Base-by-base conservation (phyloP, 768 basidiomycete genomes). In the Tulasnella sp. region DNA sequence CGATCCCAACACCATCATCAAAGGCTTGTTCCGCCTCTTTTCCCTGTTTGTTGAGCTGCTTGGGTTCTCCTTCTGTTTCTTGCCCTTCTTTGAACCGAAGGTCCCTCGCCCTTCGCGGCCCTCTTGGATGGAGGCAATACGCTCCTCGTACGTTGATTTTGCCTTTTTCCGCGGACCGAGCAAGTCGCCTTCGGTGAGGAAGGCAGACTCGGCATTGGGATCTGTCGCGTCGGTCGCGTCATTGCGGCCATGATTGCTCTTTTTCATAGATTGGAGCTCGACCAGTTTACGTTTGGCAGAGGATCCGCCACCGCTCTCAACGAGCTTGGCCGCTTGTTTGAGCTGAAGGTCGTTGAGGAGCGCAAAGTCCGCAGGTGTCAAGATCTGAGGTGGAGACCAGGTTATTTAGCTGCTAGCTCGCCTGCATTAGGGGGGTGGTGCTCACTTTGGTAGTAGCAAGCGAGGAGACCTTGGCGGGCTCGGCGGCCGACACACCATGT, bases 321-420 rank as follows among this genome's bases (percentile, higher is more conserved):
- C 83, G 0, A 81, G 82, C 60, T 82, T 78, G 15, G 78, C 74
- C 17, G 88, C 88, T 0, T 85, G 88, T 72, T 90, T 78, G 51
- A 90, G 78, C 1, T 86, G 84, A 19, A 98, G 82, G 65, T 96
- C 90, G 67, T 89, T 88, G 54, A 98, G 77, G 53, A 96, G 71
- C 0, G 88, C 88, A 68, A 97, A 99, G 71, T 99, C 96, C 29
- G 93, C 93, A 0, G 96, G 96, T 0, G 96, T 98, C 44, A 98
- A 80, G 67, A 99, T 98, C 92, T 96, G 65, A 23, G 13, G 11
- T 43, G n/a, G 9, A 27, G 19, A 41, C 51, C 41, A 66, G 30
- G 19, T 44, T 17, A 38, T 17, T 56, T 11, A 50, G 43, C 11
- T 23, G 34, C 5, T 38, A 38, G 15, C 5, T 38, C 34, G 34